Base-by-base conservation (phyloP, 108 stramenopile genomes). In the Mediolabrus comicus region DNA sequence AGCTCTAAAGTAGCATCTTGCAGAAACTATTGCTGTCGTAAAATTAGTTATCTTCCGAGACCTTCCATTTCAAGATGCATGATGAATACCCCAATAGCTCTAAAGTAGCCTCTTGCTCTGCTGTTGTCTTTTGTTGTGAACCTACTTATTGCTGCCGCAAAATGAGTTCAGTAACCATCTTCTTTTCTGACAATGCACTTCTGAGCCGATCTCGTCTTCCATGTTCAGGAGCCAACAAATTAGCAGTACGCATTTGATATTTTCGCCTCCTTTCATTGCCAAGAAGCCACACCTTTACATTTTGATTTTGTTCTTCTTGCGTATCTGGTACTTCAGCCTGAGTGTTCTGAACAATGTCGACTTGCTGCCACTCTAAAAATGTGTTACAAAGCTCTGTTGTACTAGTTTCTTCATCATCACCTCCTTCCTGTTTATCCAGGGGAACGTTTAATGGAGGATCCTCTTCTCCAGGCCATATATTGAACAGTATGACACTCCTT, bases 401-500 rank as follows among this genome's bases (percentile, higher is more conserved):
- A 25, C 51, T 30, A 2, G n/a, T 13, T 31, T 38, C 30, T 28
- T 5, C 9, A 22, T n/a, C 16, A 28, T 69, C 54, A 34, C 10
- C 75, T 35, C 77, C 56, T 25, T 43, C 70, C 17, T 26, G 46
- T 25, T 41, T 29, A 55, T 76, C 82, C 60, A 68, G 38, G 27
- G 77, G 75, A n/a, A 90, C 81, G 59, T 82, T 75, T n/a, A 77
- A 53, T 25, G 89, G 89, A 13, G 89, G 75, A 30, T 81, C 81
- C 35, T 77, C 79, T 16, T 65, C 61, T 0, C 36, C 65, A 11
- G 77, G 74, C 91, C 91, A 92, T 13, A 84, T 74, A 65, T 92
- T 92, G 84, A 92, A 92, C 31, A 92, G 65, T 22, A 92, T 71
- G 11, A 92, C 91, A 64, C 84, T 86, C 62, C 90, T 66, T 22